Percentiles rank a stretch among this genome's conserved stretches.
Conservation (phyloP, 2,329 filamentous ascomycete species). For the Diaporthe sp. region DNA sequence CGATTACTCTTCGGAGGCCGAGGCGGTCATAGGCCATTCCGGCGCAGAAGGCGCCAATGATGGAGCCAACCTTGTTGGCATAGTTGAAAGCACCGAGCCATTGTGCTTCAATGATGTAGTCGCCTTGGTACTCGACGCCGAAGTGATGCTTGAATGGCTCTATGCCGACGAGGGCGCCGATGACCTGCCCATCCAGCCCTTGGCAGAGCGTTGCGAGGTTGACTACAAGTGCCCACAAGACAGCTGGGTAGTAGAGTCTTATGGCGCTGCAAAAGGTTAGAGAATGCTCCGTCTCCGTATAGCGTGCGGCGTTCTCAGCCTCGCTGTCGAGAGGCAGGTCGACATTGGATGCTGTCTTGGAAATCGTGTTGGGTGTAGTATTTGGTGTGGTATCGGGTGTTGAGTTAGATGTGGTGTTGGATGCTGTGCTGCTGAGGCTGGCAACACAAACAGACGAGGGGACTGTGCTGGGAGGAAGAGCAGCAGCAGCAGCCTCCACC, state of each 20-base stretch:
- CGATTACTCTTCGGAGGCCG: conserved; percentile 42
- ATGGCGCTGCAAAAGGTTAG: conserved; percentile 24
- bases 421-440: background rate
- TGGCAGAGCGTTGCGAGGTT: conserved; percentile 29
- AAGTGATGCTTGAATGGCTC: conserved; percentile 18
- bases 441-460: background rate
- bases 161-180: conserved; percentile 28
- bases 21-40: conserved; percentile 35
- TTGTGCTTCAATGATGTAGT: conserved; percentile 23
- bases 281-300: conserved; percentile 23
- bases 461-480: background rate
- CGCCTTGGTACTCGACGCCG: conserved; percentile 6
- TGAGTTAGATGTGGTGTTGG: background rate
- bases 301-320: background rate
- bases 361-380: background rate
- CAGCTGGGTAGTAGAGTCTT: conserved; percentile 26
- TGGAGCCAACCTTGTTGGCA: conserved; percentile 27
- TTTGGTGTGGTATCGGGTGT: background rate
- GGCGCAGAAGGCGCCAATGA: conserved; percentile 29
- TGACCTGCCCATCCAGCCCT: conserved; percentile 24
- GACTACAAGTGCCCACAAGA: conserved; percentile 27
- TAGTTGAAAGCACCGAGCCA: conserved; percentile 32
- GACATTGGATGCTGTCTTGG: background rate
- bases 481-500: background rate
- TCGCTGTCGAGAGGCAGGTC: background rate